Evolutionary conservation across 306 rosid genomes (phyloP).

Genomic region (Coriaria nepalensis): DNA sequence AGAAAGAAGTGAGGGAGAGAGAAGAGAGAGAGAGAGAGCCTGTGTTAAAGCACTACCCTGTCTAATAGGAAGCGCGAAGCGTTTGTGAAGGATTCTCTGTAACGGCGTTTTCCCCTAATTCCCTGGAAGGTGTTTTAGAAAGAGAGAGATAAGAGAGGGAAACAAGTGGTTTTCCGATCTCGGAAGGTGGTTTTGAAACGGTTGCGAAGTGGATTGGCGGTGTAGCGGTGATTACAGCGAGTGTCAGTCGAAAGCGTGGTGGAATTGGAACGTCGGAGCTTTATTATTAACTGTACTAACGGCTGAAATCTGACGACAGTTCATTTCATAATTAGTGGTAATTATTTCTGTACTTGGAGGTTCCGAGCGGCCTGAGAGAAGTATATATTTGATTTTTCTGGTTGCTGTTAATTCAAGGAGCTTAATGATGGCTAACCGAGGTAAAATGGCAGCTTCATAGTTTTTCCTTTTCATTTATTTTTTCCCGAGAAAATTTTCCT

Average conservation of each 20-base stretch:
- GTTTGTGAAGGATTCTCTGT: constrained; percentile 23
- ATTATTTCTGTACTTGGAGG: constrained; percentile 5
- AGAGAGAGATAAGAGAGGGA: constrained; percentile 3
- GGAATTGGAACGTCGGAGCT: constrained; percentile 22
- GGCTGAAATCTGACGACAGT: constrained; percentile 6
- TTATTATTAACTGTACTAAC: constrained; percentile 5
- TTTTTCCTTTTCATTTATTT: constrained; percentile 4
- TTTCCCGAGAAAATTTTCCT: not conserved
- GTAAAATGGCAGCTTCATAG: constrained; percentile 17
- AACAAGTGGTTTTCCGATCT: constrained; percentile 19
- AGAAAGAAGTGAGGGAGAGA: constrained; percentile 7
- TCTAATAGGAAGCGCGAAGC: constrained; percentile 38
- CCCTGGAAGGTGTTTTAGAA: constrained; percentile 3
- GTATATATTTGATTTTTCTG: constrained; percentile 1
- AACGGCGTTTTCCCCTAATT: constrained; percentile 38
- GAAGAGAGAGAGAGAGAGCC: constrained; percentile 6
- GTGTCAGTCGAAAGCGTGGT: constrained; percentile 2
- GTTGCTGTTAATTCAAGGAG: constrained; percentile 22
- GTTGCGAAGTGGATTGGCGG: constrained; percentile 8
- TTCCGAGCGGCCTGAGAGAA: not conserved
- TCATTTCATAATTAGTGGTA: constrained; percentile 7
- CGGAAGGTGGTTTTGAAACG: constrained; percentile 27
- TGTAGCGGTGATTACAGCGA: constrained; percentile 13
- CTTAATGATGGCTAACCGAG: constrained; percentile 64
- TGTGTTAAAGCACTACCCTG: constrained; percentile 21